Evolutionary conservation across 768 basidiomycete species (phyloP).

Genomic region (Xanthoconium purpureum): DNA sequence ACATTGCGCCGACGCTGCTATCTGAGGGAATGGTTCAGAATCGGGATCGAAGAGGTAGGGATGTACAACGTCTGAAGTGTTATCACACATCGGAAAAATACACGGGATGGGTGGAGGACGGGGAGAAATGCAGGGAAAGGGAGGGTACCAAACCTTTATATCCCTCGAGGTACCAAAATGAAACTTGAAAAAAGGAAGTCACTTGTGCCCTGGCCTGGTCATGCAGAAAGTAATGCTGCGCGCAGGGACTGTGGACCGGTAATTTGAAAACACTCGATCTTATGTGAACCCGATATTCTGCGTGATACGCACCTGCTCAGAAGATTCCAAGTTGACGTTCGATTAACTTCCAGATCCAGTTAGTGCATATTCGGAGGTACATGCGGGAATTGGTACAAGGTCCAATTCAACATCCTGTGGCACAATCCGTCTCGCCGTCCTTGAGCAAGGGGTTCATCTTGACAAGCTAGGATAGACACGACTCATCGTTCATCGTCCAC

Average conservation of each 20-base stretch:
- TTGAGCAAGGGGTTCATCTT: too few species aligned
- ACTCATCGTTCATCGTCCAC: neutral
- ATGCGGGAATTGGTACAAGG: too few species aligned
- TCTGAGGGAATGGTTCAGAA: neutral
- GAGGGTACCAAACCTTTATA: conserved; percentile 3
- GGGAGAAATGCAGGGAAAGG: too few species aligned
- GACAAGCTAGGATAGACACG: too few species aligned
- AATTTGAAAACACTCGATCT: too few species aligned
- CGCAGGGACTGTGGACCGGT: too few species aligned
- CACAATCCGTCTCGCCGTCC: too few species aligned
- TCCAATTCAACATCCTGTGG: neutral
- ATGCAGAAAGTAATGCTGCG: too few species aligned
- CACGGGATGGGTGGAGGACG: neutral
- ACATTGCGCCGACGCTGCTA: neutral
- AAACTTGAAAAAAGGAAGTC: neutral
- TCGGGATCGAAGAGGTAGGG: neutral
- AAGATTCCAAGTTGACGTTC: neutral
- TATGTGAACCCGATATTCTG: too few species aligned
- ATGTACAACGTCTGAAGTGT: neutral
- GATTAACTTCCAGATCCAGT: neutral
- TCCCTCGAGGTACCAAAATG: neutral
- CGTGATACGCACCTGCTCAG: too few species aligned
- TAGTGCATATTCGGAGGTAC: too few species aligned
- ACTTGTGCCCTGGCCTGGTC: too few species aligned
- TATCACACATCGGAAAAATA: neutral